Evolutionary conservation across 768 basidiomycete genomes (phyloP).

Genomic region (Exsudoporus frostii): DNA sequence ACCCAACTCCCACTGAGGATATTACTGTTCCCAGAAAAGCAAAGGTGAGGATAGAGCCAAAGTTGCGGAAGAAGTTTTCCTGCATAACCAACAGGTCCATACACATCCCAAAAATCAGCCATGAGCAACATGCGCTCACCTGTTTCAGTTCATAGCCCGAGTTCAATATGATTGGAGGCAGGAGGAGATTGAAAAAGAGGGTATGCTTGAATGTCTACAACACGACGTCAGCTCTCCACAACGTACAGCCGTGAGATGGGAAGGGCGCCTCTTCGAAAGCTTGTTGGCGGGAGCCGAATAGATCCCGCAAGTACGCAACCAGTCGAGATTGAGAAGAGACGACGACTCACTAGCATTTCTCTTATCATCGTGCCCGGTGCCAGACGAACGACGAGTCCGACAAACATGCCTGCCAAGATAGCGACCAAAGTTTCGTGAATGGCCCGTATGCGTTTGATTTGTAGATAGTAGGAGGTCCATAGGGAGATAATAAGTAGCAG

Average conservation of each 20-base stretch:
- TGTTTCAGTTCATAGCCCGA: conserved; percentile 98
- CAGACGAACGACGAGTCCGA: conserved; percentile 86
- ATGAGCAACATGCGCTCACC: conserved; percentile 39
- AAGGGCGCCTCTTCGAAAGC: not conserved
- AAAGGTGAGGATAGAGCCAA: conserved; percentile 91
- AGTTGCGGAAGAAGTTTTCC: conserved; percentile 99
- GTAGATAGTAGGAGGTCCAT: conserved; percentile 96
- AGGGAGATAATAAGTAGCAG: conserved; percentile 90
- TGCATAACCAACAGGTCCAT: conserved; percentile 29
- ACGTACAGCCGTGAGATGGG: not conserved
- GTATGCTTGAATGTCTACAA: conserved; percentile 91
- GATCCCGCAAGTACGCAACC: not conserved
- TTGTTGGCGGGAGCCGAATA: not conserved
- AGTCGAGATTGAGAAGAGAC: not conserved
- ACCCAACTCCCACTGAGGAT: conserved; percentile 95
- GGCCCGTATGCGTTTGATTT: conserved; percentile 92
- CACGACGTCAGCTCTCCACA: conserved; percentile 8
- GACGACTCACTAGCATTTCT: conserved; percentile 89
- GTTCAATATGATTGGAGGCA: conserved; percentile 97
- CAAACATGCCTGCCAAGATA: conserved; percentile 94
- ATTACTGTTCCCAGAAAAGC: conserved; percentile 96
- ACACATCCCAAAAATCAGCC: not conserved
- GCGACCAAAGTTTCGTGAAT: conserved; percentile 96
- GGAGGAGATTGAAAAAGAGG: conserved; percentile 95
- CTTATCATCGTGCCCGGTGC: conserved; percentile 92